Evolutionary conservation across 805 yeast genomes (phyloP), one percentile per base, ranked within the genome.

Genomic region (Metschnikowia borealis): DNA sequence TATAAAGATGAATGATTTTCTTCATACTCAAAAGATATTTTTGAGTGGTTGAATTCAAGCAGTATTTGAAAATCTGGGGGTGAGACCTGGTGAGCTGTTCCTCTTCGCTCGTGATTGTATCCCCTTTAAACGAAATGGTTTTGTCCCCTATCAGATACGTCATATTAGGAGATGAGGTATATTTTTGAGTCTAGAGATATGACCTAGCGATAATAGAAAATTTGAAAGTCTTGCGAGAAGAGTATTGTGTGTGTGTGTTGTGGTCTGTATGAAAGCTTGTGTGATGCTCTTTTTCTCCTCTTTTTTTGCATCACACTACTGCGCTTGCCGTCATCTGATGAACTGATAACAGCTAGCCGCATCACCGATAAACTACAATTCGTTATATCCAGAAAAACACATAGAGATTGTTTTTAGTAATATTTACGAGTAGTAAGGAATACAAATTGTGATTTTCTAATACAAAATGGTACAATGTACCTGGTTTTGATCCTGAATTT

Each of bases 131-230:
- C 17, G 62, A 51, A 36, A 72, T 61, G 44, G 51, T 53, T 21
- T 64, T 52, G 54, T 67, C 72, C 6, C 74, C 77, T 46, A 72
- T 66, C n/a, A 69, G 64, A 51, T 71, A 72, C 2, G 74, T 65
- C 76, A 71, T 71, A 13, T 14, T 38, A 15, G 40, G 15, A 11
- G 15, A 35, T 15, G 11, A 3, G 17, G 7, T 35, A 15, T 35
- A 10, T 18, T 11, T 21, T 20, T 17, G 4, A 15, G 23, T 13
- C 17, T 33, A 23, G 8, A 35, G 5, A 1, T 14, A 2, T 35
- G 40, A 26, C 37, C 15, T 39, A 39, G 31, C 3, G 3, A 43
- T 32, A 13, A 33, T 7, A 5, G 37, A 15, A 14, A 17, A 17
- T 17, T 13, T 15, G 23, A 13, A 23, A 17, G 11, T 44, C n/a